Evolutionary conservation across 2,329 filamentous ascomycete genomes (phyloP), one percentile per base, ranked within the genome.

Genomic region (Phoma herbarum): DNA sequence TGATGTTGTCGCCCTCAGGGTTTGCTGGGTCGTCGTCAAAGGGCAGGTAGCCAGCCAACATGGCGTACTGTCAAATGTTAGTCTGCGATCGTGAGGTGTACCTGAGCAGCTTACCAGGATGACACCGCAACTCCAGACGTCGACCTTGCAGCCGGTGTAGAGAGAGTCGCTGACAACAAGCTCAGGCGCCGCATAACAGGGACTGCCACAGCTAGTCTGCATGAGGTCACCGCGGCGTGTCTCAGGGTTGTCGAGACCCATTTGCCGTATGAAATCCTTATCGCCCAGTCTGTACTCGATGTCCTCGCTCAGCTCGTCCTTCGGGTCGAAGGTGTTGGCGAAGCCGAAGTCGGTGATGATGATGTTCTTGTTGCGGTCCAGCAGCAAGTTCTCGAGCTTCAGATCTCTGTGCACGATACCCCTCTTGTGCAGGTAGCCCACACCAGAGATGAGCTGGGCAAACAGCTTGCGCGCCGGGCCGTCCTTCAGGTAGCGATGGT

Each of bases 331-430:
- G 0, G 93, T 98, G 78, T 99, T 99, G 67, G 95, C 95, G 76
- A 99, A 99, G 18, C 95, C 95, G 79, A 99, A 99, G 79, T 99
- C 95, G 16, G 95, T 99, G 74, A 99, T 99, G 80, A 99, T 99
- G 73, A 99, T 98, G 81, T 99, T 99, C 63, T 93, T 90, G 75
- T 99, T 97, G 63, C 94, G 90, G 79, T 99, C 95, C 50, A 99
- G 85, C 35, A 99, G 85, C 70, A 99, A 78, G 74, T 99, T 99
- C 80, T 99, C 95, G 45, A 99, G 84, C 80, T 99, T 99, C 66
- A 99, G 80, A 80, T 99, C 95, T 71, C 95, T 89, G 77, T 99
- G 95, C 14, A 99, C 95, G 67, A 99, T 99, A 61, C 95, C 95
- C 80, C 97, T 98, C 79, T 97, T 97, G 81, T 99, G 95, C 58